Base-by-base conservation (phyloP, 148 eudicot species). In the Mesembryanthemum crystallinum region DNA sequence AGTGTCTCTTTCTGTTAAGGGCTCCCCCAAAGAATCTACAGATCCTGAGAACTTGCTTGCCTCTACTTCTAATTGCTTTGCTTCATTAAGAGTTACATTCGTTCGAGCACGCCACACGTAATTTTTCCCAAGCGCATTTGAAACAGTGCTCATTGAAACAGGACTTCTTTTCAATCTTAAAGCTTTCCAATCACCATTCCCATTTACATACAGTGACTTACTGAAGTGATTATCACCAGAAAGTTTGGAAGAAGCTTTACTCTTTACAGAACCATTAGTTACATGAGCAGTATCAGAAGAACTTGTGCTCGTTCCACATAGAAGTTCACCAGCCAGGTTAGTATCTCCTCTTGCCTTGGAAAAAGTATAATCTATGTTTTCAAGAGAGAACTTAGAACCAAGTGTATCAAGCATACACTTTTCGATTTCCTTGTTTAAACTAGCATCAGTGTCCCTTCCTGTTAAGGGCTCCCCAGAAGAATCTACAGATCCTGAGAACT, bases 311-410 rank as follows among this genome's bases (percentile, higher is more conserved):
- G 59, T 74, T 54, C 64, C 71, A 82, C 32, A 25, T 7, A 82
- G 64, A 63, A 80, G 55, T 52, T 74, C 71, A 74, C 75, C 71
- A 59, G 85, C 78, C 65, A 84, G 47, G 52, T 78, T 29, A 10
- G 60, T 72, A 75, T 84, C 80, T 49, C 66, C 73, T 24, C 82
- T 77, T 60, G 87, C 85, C 77, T 82, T 78, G 75, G 75, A 75
- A 73, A 74, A 86, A 42, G 83, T 78, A 59, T 76, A 82, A 75
- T 82, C 83, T 67, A 84, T 84, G 43, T 86, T 83, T 74, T 73
- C 28, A 61, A 82, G 79, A 59, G 89, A 78, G 67, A 80, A 77
- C n/a, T n/a, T 25, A 29, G 81, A 73, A 61, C 87, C 86, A 80
- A 84, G 84, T 37, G 74, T 67, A 77, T 82, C 84, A 33, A 84